Percentiles rank a stretch among this genome's conserved stretches.
Evolutionary conservation across 192 early-diverging fungal species (phyloP).

Genomic region (Mortierella claussenii): DNA sequence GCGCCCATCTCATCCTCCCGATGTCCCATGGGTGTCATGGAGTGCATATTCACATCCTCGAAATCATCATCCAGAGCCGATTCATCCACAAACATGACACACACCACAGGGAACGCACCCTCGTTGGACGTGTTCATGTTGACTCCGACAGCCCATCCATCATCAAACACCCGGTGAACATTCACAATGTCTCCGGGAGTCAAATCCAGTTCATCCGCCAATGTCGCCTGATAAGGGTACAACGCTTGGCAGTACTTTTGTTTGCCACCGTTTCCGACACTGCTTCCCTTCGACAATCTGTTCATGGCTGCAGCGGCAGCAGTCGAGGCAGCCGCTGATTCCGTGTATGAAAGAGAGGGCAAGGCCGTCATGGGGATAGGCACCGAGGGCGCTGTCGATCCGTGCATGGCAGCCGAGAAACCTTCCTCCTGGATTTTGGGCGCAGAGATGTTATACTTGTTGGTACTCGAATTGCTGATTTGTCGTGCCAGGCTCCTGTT

Average conservation of each 20-base stretch:
- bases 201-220: slow-evolving; percentile 82
- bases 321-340: background rate
- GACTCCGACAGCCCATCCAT: slow-evolving; percentile 90
- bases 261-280: slow-evolving; percentile 14
- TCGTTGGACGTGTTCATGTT: slow-evolving; percentile 75
- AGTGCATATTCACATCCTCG: slow-evolving; percentile 53
- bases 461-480: slow-evolving; percentile 29
- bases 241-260: slow-evolving; percentile 43
- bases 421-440: slow-evolving; percentile 51
- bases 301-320: slow-evolving; percentile 11
- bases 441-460: slow-evolving; percentile 45
- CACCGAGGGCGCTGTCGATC: slow-evolving; percentile 9
- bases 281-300: slow-evolving; percentile 19
- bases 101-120: slow-evolving; percentile 90
- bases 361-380: slow-evolving; percentile 51
- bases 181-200: slow-evolving; percentile 76
- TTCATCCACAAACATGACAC: slow-evolving; percentile 63
- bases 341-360: slow-evolving; percentile 2
- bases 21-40: slow-evolving; percentile 45
- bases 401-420: slow-evolving; percentile 9
- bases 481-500: slow-evolving; percentile 25
- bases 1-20: slow-evolving; percentile 33
- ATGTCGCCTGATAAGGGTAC: slow-evolving; percentile 71
- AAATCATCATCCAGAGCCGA: slow-evolving; percentile 40
- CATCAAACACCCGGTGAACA: slow-evolving; percentile 80